Evolutionary conservation across 2,329 filamentous ascomycete genomes (phyloP).

Genomic region (Magnaporthiopsis incrustans): DNA sequence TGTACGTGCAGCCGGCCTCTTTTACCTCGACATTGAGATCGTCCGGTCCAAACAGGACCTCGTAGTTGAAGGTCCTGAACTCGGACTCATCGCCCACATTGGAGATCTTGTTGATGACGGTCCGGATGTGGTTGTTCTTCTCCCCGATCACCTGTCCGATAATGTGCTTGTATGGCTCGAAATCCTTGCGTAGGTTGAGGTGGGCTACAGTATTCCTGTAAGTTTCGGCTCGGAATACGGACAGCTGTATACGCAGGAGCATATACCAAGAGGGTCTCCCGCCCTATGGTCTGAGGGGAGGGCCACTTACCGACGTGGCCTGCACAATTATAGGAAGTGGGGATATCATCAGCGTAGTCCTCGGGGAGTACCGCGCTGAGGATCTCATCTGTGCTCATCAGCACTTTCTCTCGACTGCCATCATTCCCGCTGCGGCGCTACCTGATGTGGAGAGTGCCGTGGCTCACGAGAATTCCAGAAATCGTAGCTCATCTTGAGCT

Average conservation of each 20-base stretch:
- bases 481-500: conserved; percentile 70
- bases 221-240: background rate
- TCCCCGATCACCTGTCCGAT: conserved; percentile 82
- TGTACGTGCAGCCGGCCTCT: conserved; percentile 79
- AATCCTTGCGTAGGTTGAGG: conserved; percentile 78
- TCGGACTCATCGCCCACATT: conserved; percentile 78
- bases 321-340: conserved; percentile 77
- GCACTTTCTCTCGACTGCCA: background rate
- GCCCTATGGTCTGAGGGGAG: background rate
- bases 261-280: too few species aligned
- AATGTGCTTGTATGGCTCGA: conserved; percentile 75
- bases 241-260: too few species aligned
- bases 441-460: background rate
- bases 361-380: conserved; percentile 75
- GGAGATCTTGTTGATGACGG: conserved; percentile 93
- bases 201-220: conserved; percentile 49
- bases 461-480: conserved; percentile 73
- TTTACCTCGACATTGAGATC: conserved; percentile 77
- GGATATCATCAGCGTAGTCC: conserved; percentile 71
- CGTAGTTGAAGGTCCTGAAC: conserved; percentile 88
- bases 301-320: conserved; percentile 67
- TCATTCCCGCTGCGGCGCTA: background rate
- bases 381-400: conserved; percentile 57
- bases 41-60: conserved; percentile 74
- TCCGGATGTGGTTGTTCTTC: conserved; percentile 75